Evolutionary conservation across 805 yeast species (phyloP).

Genomic region (Saccharomyces kudriavzevii): DNA sequence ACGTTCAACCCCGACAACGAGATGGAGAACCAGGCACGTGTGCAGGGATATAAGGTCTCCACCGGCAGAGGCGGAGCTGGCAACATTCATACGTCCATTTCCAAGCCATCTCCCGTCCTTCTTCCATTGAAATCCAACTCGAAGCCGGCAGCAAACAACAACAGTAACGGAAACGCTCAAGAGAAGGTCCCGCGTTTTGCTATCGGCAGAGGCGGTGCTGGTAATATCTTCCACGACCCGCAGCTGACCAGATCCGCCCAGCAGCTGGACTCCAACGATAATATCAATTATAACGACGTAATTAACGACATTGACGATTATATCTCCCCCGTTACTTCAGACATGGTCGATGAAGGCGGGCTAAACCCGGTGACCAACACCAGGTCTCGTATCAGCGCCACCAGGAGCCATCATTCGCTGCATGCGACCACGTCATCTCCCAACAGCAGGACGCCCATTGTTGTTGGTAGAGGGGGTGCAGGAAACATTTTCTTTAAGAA

Average conservation of each 20-base stretch:
- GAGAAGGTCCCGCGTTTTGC: neutral
- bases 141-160: neutral
- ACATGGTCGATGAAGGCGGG: neutral
- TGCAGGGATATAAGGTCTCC: conserved; percentile 26
- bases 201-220: conserved; percentile 76
- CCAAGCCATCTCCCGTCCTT: conserved; percentile 45
- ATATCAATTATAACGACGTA: conserved; percentile 16
- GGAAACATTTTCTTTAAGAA: conserved; percentile 26
- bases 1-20: neutral
- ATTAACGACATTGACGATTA: conserved; percentile 5
- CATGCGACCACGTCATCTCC: neutral
- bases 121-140: conserved; percentile 31
- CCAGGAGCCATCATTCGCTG: neutral
- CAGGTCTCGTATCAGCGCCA: neutral
- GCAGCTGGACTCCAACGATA: conserved; percentile 52
- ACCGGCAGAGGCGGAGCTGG: conserved; percentile 81
- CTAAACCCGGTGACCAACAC: conserved; percentile 1
- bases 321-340: conserved; percentile 4
- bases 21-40: neutral
- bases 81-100: conserved; percentile 42
- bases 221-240: conserved; percentile 44
- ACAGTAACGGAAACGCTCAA: neutral
- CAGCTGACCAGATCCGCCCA: conserved; percentile 45
- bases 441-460: conserved; percentile 8
- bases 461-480: conserved; percentile 31